A percentile compares a stretch with the other conserved stretches of the same genome.
Conservation (phyloP, 2,329 filamentous ascomycete species). For the Lasiodiplodia hormozganensis region DNA sequence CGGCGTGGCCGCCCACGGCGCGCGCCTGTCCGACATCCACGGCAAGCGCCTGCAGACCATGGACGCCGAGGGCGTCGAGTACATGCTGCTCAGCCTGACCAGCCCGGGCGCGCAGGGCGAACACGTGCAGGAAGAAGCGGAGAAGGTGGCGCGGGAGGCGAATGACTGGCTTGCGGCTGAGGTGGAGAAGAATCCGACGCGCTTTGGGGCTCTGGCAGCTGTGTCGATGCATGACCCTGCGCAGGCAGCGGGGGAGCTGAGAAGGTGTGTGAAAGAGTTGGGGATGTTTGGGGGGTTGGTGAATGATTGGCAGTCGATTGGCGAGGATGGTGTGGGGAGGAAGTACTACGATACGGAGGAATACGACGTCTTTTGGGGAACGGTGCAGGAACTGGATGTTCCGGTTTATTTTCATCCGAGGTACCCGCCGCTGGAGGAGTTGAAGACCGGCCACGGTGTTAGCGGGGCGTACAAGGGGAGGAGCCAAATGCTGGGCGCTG, state of each 20-base stretch:
- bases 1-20: slow-evolving; percentile 54
- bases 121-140: slow-evolving; percentile 51
- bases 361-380: slow-evolving; percentile 42
- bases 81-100: slow-evolving; percentile 57
- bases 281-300: slow-evolving; percentile 70
- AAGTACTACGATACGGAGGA: slow-evolving; percentile 42
- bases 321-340: slow-evolving; percentile 38
- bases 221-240: slow-evolving; percentile 44
- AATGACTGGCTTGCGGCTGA: slow-evolving; percentile 56
- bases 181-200: slow-evolving; percentile 50
- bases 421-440: slow-evolving; percentile 32
- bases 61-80: slow-evolving; percentile 56
- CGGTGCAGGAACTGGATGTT: slow-evolving; percentile 41
- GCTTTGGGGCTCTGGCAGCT: slow-evolving; percentile 53
- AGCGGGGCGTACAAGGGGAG: slow-evolving; percentile 19
- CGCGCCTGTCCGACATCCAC: slow-evolving; percentile 61
- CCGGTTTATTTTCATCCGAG: slow-evolving; percentile 45
- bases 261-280: slow-evolving; percentile 43
- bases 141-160: slow-evolving; percentile 53
- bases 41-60: slow-evolving; percentile 49
- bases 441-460: not conserved
- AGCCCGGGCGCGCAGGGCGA: slow-evolving; percentile 58
- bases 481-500: slow-evolving; percentile 39
- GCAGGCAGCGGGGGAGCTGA: slow-evolving; percentile 41
- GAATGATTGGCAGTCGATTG: slow-evolving; percentile 43